A percentile compares a stretch with the other conserved stretches of the same genome.
Conservation (phyloP, 2,329 filamentous ascomycete species). For the Clonostachys sp. region DNA sequence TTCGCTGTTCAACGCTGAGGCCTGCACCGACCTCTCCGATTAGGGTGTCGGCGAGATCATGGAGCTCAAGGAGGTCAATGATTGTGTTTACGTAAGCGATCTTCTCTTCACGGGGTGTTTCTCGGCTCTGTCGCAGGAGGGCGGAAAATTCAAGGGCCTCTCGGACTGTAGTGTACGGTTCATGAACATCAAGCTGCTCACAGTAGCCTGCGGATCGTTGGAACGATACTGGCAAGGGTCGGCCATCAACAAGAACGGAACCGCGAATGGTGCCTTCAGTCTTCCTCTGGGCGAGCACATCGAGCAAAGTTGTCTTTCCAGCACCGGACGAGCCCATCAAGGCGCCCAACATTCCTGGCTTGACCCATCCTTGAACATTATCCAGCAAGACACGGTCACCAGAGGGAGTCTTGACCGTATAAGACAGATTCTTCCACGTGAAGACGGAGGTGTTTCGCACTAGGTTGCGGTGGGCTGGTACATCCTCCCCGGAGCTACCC, state of each 20-base stretch:
- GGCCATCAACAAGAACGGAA: slow-evolving; percentile 62
- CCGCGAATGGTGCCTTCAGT: slow-evolving; percentile 60
- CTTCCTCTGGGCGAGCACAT: slow-evolving; percentile 41
- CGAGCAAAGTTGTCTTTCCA: slow-evolving; percentile 36
- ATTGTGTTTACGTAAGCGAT: slow-evolving; percentile 73
- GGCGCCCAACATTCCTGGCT: slow-evolving; percentile 81
- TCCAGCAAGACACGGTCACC: slow-evolving; percentile 69
- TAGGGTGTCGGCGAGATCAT: slow-evolving; percentile 40
- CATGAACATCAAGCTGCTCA: slow-evolving; percentile 77
- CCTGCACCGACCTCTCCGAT: slow-evolving; percentile 46
- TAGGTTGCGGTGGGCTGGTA: slow-evolving; percentile 24
- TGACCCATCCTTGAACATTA: slow-evolving; percentile 83
- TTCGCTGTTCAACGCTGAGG: slow-evolving; percentile 47
- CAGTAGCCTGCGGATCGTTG: slow-evolving; percentile 66
- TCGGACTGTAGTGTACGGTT: slow-evolving; percentile 67
- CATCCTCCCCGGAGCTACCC: slow-evolving; percentile 1
- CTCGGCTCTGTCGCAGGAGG: slow-evolving; percentile 64
- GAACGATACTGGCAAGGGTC: slow-evolving; percentile 49
- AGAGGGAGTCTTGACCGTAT: slow-evolving; percentile 58
- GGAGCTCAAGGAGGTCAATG: slow-evolving; percentile 56
- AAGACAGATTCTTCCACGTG: slow-evolving; percentile 70
- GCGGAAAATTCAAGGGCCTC: slow-evolving; percentile 75
- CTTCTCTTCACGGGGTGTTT: slow-evolving; percentile 63
- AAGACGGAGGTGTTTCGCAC: slow-evolving; percentile 64
- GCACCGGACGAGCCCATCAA: slow-evolving; percentile 59